Evolutionary conservation across 2,329 filamentous ascomycete genomes (phyloP).

Genomic region (Aspergillus awamori): DNA sequence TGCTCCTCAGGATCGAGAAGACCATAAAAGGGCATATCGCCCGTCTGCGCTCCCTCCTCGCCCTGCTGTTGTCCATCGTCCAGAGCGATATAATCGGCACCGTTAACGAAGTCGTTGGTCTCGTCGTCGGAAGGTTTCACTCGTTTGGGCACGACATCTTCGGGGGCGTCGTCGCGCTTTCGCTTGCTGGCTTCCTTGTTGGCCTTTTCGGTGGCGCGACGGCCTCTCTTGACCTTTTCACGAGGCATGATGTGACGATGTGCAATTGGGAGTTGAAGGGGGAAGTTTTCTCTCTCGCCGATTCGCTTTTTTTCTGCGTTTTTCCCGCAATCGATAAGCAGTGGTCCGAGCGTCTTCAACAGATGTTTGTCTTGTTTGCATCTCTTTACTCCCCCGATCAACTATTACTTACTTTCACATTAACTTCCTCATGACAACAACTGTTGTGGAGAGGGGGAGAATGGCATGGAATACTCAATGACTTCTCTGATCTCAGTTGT

Average conservation of each 20-base stretch:
- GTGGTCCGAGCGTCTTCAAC: slow-evolving; percentile 39
- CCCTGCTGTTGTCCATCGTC: slow-evolving; percentile 25
- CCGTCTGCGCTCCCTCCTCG: slow-evolving; percentile 30
- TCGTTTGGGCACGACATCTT: slow-evolving; percentile 42
- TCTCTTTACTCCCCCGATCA: slow-evolving; percentile 29
- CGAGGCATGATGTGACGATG: slow-evolving; percentile 43
- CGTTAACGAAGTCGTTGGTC: slow-evolving; percentile 23
- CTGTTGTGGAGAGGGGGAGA: not conserved
- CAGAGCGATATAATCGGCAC: slow-evolving; percentile 45
- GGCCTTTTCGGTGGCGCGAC: slow-evolving; percentile 46
- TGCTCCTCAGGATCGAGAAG: slow-evolving; percentile 91
- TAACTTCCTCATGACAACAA: no score
- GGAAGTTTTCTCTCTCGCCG: no score
- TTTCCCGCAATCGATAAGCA: slow-evolving; percentile 35
- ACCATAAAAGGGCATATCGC: slow-evolving; percentile 82
- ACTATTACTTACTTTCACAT: not conserved
- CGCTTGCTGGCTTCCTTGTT: slow-evolving; percentile 43
- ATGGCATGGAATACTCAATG: not conserved
- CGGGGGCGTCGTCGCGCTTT: slow-evolving; percentile 38
- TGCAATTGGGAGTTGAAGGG: no score
- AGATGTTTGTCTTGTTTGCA: slow-evolving; percentile 39
- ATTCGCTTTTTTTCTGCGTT: slow-evolving; percentile 11
- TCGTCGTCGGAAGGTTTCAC: slow-evolving; percentile 38
- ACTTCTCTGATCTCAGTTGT: no score
- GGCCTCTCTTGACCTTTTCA: slow-evolving; percentile 52